phyloP scores from a whole-genome alignment of 345 rosid genomes.

The Cochlearia excelsa region DNA sequence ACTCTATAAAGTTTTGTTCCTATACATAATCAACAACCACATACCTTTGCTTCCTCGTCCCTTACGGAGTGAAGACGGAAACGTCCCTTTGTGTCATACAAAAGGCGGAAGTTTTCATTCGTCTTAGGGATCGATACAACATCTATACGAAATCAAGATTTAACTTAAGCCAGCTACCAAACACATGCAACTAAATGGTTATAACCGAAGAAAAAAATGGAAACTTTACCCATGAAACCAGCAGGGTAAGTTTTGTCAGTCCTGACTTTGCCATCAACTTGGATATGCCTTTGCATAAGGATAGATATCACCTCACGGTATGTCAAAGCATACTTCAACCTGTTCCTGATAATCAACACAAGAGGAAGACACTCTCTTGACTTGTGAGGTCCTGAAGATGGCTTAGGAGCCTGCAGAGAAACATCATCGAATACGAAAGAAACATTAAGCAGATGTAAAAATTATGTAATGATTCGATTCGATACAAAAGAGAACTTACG shows the following conservation, averaged over 20 bases:
- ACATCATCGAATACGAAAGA: background rate
- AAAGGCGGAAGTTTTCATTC: conserved; percentile 70
- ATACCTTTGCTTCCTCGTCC: conserved; percentile 80
- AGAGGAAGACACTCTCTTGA: conserved; percentile 75
- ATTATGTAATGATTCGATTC: no score
- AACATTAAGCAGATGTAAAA: background rate
- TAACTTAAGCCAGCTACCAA: no score
- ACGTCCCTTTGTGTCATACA: conserved; percentile 84
- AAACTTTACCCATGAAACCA: conserved; percentile 70
- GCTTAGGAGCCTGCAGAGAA: conserved; percentile 60
- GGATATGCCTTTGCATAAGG: conserved; percentile 74
- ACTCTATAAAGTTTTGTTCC: background rate
- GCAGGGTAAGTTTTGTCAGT: conserved; percentile 81
- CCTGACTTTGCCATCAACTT: no score
- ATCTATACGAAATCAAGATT: background rate
- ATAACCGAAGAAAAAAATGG: no score
- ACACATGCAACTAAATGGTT: no score
- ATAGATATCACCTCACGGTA: conserved; percentile 67
- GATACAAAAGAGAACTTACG: no score
- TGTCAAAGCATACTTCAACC: conserved; percentile 60
- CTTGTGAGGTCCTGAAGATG: conserved; percentile 82
- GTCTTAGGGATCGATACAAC: conserved; percentile 80
- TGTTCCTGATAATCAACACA: no score
- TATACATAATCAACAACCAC: background rate
- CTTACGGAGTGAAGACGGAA: no score